Percentiles rank a stretch among this genome's conserved stretches.
These are phyloP conservation scores for Fonsecaea nubica DNA, from an alignment of 2,329 filamentous ascomycete species.

Conservation along the genomic window DNA sequence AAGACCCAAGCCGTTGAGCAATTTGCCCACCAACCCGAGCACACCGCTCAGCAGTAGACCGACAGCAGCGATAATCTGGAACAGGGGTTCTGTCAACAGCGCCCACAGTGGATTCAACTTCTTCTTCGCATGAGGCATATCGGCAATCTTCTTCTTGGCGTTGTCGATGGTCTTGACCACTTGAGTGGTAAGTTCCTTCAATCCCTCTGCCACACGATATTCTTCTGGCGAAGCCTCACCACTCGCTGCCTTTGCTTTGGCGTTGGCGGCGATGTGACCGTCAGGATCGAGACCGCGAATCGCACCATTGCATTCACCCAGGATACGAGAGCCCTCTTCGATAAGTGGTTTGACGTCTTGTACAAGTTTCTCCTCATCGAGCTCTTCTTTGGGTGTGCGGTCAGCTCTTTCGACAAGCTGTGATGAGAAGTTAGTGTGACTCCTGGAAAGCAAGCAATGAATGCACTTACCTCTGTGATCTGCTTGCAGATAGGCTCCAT, in stretches of 20 bases:
- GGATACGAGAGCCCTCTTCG: conserved; percentile 80
- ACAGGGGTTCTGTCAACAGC: conserved; percentile 80
- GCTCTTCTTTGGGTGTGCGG: conserved; percentile 80
- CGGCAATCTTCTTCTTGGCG: conserved; percentile 84
- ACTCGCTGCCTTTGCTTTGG: conserved; percentile 78
- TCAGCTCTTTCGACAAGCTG: conserved; percentile 81
- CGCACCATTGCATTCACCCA: conserved; percentile 84
- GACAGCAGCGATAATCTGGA: conserved; percentile 91
- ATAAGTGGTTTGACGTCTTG: conserved; percentile 85
- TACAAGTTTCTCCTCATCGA: conserved; percentile 88
- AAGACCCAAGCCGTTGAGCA: conserved; percentile 81
- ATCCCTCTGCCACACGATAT: conserved; percentile 78
- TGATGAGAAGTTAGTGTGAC: conserved; percentile 33
- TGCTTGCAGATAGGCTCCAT: conserved; percentile 84
- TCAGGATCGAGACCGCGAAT: conserved; percentile 90
- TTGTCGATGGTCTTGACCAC: conserved; percentile 85
- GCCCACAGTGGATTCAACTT: conserved; percentile 90
- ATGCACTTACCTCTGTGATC: conserved; percentile 74
- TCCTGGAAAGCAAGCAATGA: not conserved
- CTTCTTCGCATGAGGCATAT: conserved; percentile 95
- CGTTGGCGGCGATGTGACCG: conserved; percentile 80
- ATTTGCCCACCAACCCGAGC: conserved; percentile 78
- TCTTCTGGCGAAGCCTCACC: conserved; percentile 83
- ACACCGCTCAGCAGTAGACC: conserved; percentile 83
- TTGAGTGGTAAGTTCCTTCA: conserved; percentile 82